Conservation (phyloP, 768 basidiomycete genomes). For the Russula compacta region DNA sequence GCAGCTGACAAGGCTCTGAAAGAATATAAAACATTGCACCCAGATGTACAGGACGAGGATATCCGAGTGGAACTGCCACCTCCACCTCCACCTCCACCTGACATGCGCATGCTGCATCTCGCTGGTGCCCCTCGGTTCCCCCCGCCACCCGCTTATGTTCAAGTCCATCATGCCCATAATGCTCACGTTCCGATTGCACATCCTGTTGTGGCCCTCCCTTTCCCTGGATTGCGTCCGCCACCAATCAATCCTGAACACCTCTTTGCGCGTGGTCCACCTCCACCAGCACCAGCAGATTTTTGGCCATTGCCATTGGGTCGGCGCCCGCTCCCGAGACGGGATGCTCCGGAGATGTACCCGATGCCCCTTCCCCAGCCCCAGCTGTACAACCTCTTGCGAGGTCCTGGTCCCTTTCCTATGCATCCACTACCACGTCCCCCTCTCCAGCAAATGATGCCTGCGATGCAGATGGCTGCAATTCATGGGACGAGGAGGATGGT, state of each 20-base stretch:
- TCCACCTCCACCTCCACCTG: neutral
- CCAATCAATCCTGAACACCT: neutral
- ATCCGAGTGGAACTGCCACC: conserved; percentile 58
- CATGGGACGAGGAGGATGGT: neutral
- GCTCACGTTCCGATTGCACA: conserved; percentile 12
- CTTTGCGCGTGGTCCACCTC: neutral
- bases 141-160: conserved; percentile 3
- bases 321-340: neutral
- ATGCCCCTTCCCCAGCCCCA: neutral
- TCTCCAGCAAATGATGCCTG: neutral
- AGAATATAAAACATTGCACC: conserved; percentile 49
- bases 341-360: neutral
- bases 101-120: neutral
- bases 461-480: neutral
- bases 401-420: neutral
- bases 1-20: conserved; percentile 60
- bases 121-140: neutral
- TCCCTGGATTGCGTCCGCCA: neutral
- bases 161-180: conserved; percentile 11
- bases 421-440: neutral
- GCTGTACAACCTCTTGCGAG: neutral
- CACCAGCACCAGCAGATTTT: neutral
- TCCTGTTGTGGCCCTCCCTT: conserved; percentile 7
- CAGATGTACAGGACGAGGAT: conserved; percentile 50
- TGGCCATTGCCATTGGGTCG: neutral